Base-by-base conservation (phyloP, 257 asterid genomes). In the Capsicum rhomboideum region DNA sequence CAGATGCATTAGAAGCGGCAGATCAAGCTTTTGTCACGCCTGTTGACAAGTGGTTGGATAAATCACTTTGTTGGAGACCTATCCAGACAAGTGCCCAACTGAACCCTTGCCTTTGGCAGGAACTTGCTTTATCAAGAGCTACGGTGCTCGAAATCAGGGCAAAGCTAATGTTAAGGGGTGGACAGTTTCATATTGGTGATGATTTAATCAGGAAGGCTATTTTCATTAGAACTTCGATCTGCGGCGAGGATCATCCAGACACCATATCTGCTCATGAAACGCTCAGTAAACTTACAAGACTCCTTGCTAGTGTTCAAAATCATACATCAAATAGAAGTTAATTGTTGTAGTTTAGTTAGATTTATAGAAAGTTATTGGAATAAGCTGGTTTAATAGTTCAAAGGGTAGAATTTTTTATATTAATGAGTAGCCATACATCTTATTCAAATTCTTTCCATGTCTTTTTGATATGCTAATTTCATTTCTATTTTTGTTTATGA, bases 71-170 rank as follows among this genome's bases (percentile, higher is more conserved):
- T 83, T 95, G 99, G 98, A 94, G 87, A 63, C 95, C 97, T 2
- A 89, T 92, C 44, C 95, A 91, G 83, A 95, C 98, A 34, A 93
- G 85, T 1, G 99, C 99, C 0, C 99, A 97, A 88, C 21, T 97
- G 86, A 95, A 97, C 63, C 99, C 99, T 53, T 90, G 92, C 82
- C 91, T 97, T 9, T 97, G 99, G 99, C 98, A 94, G 79, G 97
- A 95, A 42, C 97, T 97, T 49, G 99, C 99, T 0, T 79, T 97
- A 79, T 91, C 97, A 6, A 80, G 99, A 83, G 99, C 99, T 8
- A 90, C 90, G 0, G 98, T 97, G 87, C 91, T 95, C 0, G 99
- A 97, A 72, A 91, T 97, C 55, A 79, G 99, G 86, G 97, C 98
- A 0, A 95, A 95, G 91, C 83, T 97, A 50, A 97, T 97, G 99